Evolutionary conservation across 2,329 filamentous ascomycete genomes (phyloP).

Genomic region (Curvularia lunata): DNA sequence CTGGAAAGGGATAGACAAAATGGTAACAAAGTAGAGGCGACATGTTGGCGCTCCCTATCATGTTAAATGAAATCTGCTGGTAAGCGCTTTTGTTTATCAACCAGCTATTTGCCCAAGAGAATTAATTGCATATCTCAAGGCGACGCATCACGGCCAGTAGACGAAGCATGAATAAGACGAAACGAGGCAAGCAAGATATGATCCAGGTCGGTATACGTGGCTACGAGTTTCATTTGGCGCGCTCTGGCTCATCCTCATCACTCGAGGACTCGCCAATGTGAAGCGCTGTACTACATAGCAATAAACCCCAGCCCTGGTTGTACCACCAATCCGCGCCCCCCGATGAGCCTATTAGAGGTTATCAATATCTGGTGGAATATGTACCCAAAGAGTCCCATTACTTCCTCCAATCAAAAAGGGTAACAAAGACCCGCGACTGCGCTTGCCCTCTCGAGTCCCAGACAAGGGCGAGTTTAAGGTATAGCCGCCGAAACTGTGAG

Average conservation of each 20-base stretch:
- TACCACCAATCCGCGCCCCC: constrained; percentile 22
- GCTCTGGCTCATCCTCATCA: constrained; percentile 4
- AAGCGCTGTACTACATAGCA: constrained; percentile 18
- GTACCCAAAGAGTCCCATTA: constrained; percentile 16
- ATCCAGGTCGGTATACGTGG: constrained; percentile 3
- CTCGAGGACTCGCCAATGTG: constrained; percentile 11
- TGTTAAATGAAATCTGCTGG: background rate
- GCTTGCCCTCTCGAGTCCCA: constrained; percentile 36
- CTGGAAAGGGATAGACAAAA: background rate
- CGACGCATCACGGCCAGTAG: background rate
- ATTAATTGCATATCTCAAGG: background rate
- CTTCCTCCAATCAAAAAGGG: constrained; percentile 15
- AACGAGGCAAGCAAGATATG: background rate
- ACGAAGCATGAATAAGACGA: background rate
- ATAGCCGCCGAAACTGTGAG: constrained; percentile 41
- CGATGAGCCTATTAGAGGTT: constrained; percentile 26
- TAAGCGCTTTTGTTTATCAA: background rate
- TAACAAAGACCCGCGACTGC: constrained; percentile 36
- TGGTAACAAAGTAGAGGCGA: background rate
- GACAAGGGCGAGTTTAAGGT: constrained; percentile 32
- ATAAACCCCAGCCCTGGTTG: constrained; percentile 6
- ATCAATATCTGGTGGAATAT: constrained; percentile 29
- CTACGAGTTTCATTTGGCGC: constrained; percentile 7
- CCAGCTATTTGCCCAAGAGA: background rate
- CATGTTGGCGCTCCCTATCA: background rate